Evolutionary conservation across 257 asterid species (phyloP).

Genomic region (Phtheirospermum japonicum): DNA sequence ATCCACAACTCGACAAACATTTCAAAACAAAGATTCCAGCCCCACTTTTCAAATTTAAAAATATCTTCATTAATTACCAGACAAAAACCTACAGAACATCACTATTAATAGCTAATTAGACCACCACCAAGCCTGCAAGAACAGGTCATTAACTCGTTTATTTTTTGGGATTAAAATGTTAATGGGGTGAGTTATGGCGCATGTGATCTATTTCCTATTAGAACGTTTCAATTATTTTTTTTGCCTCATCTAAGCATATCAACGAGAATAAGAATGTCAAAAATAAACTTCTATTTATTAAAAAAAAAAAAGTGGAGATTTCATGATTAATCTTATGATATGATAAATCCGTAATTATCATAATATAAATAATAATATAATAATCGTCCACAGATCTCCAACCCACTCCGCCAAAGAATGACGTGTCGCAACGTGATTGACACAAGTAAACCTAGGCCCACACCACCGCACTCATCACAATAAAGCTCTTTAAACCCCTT

Average conservation of each 20-base stretch:
- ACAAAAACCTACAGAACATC: constrained; percentile 1
- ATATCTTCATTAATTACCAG: constrained; percentile 21
- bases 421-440: constrained; percentile 31
- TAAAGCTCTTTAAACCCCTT: constrained; percentile 26
- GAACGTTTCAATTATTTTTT: too few species aligned
- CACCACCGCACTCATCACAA: constrained; percentile 24
- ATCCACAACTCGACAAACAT: constrained; percentile 20
- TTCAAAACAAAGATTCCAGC: constrained; percentile 26
- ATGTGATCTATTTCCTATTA: too few species aligned
- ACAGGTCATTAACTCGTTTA: constrained; percentile 5
- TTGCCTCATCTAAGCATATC: too few species aligned
- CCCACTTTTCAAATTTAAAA: constrained; percentile 8
- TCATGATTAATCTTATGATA: too few species aligned
- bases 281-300: too few species aligned
- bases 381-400: not conserved
- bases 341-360: too few species aligned
- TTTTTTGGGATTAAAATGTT: too few species aligned
- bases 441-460: not conserved
- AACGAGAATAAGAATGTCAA: too few species aligned
- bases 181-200: too few species aligned
- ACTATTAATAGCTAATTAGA: not conserved
- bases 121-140: not conserved
- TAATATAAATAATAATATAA: too few species aligned
- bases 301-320: too few species aligned
- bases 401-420: not conserved